Conservation (phyloP, 2,329 filamentous ascomycete species). For the Exserohilum rostratum region DNA sequence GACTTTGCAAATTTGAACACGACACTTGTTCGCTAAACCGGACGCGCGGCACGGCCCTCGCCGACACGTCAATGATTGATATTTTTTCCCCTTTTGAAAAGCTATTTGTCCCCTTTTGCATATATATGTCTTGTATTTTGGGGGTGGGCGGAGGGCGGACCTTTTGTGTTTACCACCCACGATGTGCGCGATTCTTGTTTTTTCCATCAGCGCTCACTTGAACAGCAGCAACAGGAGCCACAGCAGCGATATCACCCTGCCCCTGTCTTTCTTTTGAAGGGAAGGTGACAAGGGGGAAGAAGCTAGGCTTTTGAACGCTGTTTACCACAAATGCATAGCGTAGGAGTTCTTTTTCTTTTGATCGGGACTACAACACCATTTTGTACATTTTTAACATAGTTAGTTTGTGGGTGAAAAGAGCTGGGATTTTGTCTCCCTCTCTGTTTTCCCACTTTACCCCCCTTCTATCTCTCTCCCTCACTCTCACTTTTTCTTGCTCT, state of each 20-base stretch:
- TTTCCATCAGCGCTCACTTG: not conserved
- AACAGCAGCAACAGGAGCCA: too few relatives aligned
- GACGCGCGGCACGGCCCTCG: conserved; percentile 20
- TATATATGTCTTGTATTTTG: not conserved
- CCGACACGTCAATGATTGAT: conserved; percentile 11
- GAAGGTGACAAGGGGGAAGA: too few relatives aligned
- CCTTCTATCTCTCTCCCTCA: conserved; percentile 1
- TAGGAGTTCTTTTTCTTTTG: conserved; percentile 29
- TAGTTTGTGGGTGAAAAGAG: not conserved
- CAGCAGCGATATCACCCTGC: too few relatives aligned
- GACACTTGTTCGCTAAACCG: conserved; percentile 22
- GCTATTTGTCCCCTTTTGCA: not conserved
- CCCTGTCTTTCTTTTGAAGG: not conserved
- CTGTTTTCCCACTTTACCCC: conserved; percentile 6
- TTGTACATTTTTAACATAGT: conserved; percentile 26
- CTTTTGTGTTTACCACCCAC: conserved; percentile 1
- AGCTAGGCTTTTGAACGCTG: conserved; percentile 12
- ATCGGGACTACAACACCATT: conserved; percentile 5
- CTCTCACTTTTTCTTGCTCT: not conserved
- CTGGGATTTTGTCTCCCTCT: not conserved
- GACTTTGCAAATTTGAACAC: conserved; percentile 19
- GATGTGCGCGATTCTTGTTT: conserved; percentile 1
- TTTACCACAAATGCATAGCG: conserved; percentile 43
- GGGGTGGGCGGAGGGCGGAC: too few relatives aligned
- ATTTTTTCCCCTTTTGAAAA: conserved; percentile 1